Percentiles rank a stretch among this genome's conserved stretches.
These are phyloP conservation scores for Salix koriyanagi DNA, from an alignment of 345 rosid genomes.

Conservation along the genomic window DNA sequence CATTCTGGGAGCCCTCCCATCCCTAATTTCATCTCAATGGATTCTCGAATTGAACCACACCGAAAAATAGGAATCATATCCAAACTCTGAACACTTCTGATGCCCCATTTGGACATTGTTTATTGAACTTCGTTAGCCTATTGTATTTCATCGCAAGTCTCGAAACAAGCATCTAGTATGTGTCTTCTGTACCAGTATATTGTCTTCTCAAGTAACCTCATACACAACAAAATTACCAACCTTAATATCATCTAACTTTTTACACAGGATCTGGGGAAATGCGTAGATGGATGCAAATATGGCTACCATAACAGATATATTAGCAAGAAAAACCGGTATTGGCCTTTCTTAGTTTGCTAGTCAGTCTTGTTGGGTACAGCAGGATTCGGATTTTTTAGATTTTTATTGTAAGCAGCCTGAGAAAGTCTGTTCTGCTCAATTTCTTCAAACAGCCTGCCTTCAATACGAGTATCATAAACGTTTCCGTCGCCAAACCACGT, in stretches of 20 bases:
- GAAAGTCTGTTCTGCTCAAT: constrained; percentile 59
- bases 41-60: background rate
- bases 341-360: constrained; percentile 34
- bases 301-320: background rate
- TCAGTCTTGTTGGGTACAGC: constrained; percentile 31
- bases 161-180: background rate
- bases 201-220: background rate
- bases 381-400: constrained; percentile 51
- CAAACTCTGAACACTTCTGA: background rate
- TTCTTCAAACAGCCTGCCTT: constrained; percentile 79
- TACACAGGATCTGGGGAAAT: background rate
- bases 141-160: background rate
- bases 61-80: background rate
- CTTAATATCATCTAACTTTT: background rate
- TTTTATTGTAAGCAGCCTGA: constrained; percentile 59
- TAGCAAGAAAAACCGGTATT: background rate
- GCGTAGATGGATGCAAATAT: background rate
- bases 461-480: constrained; percentile 60
- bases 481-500: constrained; percentile 65
- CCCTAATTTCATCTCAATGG: background rate
- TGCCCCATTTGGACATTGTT: background rate
- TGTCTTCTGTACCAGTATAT: background rate
- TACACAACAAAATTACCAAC: background rate
- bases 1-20: background rate
- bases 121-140: background rate